Evolutionary conservation across 768 basidiomycete genomes (phyloP), one percentile per base, ranked within the genome.

Genomic region (Serpula lacrymans): DNA sequence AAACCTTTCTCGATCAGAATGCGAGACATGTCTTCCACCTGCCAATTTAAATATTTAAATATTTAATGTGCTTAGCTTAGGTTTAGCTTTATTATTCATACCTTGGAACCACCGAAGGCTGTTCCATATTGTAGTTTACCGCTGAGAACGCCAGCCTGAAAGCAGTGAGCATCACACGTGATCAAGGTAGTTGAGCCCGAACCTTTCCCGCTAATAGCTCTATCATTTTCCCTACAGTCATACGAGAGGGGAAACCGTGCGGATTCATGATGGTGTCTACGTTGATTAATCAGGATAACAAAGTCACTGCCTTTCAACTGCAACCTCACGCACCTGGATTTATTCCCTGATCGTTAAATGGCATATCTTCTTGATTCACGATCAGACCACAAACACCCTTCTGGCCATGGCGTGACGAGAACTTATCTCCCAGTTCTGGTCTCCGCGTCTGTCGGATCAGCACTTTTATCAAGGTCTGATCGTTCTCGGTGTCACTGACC

Each of bases 161-260:
- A 37, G 31, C 20, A 45, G 20, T 42, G 14, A 46, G 39, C n/a
- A 18, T 37, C n/a, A 35, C 13, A 26, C 32, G 18, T 9, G 23
- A 36, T n/a, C 27, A 33, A 39, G 10, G 12, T 20, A 11, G 16
- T 26, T 18, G 24, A n/a, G 30, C 5, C 12, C 16, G 35, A 42
- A 88, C 89, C 77, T 99, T 99, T 37, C 96, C 95, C 10, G 93
- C 88, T 23, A 99, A 68, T 16, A 97, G 72, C 64, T 99, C 96
- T 39, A 99, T 96, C 96, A 99, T 99, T 71, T 99, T 99, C 35
- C 96, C 96, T 21, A 99, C 96, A 18, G 96, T 99, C 93, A 94
- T 97, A 40, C 95, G 88, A 42, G 91, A 95, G 4, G 96, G 96
- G 74, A 99, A 98, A 56, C 96, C 96, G 65, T 99, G 96, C 3